These are phyloP conservation scores for Cryptosporidium meleagridis DNA, from an alignment of 169 alveolate species.

Conservation along the genomic window DNA sequence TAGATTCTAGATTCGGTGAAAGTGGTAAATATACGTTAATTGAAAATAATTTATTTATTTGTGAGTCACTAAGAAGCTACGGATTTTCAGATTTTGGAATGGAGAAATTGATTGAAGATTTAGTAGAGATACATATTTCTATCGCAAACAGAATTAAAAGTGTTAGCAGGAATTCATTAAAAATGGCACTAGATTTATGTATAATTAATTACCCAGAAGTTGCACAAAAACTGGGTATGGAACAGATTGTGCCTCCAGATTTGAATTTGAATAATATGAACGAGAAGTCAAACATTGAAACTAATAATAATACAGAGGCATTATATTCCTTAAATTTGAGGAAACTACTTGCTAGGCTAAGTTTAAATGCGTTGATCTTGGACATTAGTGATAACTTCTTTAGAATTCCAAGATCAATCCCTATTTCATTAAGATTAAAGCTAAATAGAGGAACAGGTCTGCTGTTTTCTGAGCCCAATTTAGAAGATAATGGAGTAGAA, in stretches of 20 bases:
- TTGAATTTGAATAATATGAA: slow-evolving; percentile 17
- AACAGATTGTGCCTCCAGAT: slow-evolving; percentile 29
- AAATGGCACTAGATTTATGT: slow-evolving; percentile 56
- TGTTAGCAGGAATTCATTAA: slow-evolving; percentile 42
- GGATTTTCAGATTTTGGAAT: slow-evolving; percentile 57
- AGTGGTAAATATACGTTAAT: slow-evolving; percentile 42
- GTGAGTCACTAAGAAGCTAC: slow-evolving; percentile 50
- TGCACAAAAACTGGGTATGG: slow-evolving; percentile 57
- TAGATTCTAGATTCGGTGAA: slow-evolving; percentile 67
- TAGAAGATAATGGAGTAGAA: slow-evolving; percentile 8
- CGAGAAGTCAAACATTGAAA: slow-evolving; percentile 10
- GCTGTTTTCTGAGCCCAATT: slow-evolving; percentile 45
- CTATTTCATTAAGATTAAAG: slow-evolving; percentile 17
- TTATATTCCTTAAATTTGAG: neutral
- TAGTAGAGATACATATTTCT: slow-evolving; percentile 23
- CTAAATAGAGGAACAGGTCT: slow-evolving; percentile 52
- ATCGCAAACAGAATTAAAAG: slow-evolving; percentile 37
- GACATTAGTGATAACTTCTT: slow-evolving; percentile 63
- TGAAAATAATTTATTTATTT: slow-evolving; percentile 5
- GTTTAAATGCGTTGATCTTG: slow-evolving; percentile 57
- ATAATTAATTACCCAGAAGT: slow-evolving; percentile 63
- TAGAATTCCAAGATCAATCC: slow-evolving; percentile 55
- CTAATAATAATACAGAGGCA: slow-evolving; percentile 19
- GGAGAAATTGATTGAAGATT: slow-evolving; percentile 62
- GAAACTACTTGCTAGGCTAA: slow-evolving; percentile 44